These are phyloP conservation scores for Trifolium dubium DNA, from an alignment of 306 rosid genomes.

Conservation along the genomic window DNA sequence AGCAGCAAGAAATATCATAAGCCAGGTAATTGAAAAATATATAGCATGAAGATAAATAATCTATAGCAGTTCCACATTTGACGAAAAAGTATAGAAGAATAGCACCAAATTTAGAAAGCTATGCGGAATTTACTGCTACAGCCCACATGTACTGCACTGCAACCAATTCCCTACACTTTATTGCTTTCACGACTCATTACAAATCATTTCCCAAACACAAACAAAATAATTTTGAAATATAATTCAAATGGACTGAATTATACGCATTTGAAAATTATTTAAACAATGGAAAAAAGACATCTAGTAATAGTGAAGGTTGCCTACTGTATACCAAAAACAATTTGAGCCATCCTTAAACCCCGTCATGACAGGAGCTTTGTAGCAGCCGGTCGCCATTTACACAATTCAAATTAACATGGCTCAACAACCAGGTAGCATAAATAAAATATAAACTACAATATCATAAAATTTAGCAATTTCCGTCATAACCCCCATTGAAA, in stretches of 20 bases:
- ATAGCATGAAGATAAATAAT: slow-evolving; percentile 1
- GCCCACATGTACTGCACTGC: not conserved
- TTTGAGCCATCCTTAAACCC: too few relatives aligned
- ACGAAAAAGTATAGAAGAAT: not conserved
- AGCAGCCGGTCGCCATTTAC: too few relatives aligned
- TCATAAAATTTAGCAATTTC: too few relatives aligned
- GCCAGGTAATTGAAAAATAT: slow-evolving; percentile 6
- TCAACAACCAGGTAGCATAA: too few relatives aligned
- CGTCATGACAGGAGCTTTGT: too few relatives aligned
- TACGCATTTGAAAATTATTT: not conserved
- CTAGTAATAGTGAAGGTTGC: not conserved
- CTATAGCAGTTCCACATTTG: not conserved
- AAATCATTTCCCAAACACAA: not conserved
- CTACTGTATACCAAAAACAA: not conserved
- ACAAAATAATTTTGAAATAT: not conserved
- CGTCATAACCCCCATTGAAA: too few relatives aligned
- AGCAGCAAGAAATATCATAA: slow-evolving; percentile 3
- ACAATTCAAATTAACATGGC: too few relatives aligned
- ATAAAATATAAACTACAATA: too few relatives aligned
- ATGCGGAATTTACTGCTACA: not conserved
- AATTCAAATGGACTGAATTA: slow-evolving; percentile 13
- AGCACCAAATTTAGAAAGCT: slow-evolving; percentile 5
- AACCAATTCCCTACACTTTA: not conserved
- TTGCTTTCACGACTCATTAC: not conserved
- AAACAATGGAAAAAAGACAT: not conserved